These are phyloP conservation scores for Thecamonas trahens DNA, from an alignment of 78 protist species.

Conservation along the genomic window DNA sequence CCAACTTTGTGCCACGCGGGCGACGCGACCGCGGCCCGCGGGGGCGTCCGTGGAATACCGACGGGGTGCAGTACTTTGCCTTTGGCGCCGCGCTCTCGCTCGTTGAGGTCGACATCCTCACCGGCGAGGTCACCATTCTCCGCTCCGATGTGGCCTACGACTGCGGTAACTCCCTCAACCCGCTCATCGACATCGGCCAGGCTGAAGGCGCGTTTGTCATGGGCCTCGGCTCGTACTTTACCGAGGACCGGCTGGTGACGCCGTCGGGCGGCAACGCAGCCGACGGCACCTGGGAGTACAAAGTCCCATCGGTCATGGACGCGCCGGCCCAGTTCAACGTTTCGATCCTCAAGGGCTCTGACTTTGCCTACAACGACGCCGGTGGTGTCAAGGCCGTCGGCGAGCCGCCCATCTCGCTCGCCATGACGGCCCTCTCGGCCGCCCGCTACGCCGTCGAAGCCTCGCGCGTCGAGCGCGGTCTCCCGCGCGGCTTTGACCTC, in stretches of 20 bases:
- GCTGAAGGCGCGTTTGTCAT: constrained; percentile 40
- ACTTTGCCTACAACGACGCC: too few species aligned
- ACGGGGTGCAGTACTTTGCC: constrained; percentile 19
- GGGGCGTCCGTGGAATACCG: background rate
- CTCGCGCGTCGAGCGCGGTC: constrained; percentile 13
- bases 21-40: background rate
- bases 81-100: constrained; percentile 28
- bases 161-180: constrained; percentile 36
- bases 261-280: background rate
- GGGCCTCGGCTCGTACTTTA: constrained; percentile 12
- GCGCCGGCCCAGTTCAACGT: too few species aligned
- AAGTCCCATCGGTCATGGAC: too few species aligned
- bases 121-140: constrained; percentile 36
- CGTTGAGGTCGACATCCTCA: constrained; percentile 56
- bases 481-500: background rate
- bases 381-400: constrained; percentile 48
- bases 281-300: constrained; percentile 15
- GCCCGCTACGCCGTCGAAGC: constrained; percentile 21
- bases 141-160: constrained; percentile 44
- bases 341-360: too few species aligned
- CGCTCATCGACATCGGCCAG: constrained; percentile 57
- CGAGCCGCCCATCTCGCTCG: constrained; percentile 58
- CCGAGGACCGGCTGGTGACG: constrained; percentile 44
- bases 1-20: background rate
- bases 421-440: constrained; percentile 18